Percentiles rank a stretch among this genome's conserved stretches.
Evolutionary conservation across 345 rosid genomes (phyloP).

Genomic region (Linum tenue): DNA sequence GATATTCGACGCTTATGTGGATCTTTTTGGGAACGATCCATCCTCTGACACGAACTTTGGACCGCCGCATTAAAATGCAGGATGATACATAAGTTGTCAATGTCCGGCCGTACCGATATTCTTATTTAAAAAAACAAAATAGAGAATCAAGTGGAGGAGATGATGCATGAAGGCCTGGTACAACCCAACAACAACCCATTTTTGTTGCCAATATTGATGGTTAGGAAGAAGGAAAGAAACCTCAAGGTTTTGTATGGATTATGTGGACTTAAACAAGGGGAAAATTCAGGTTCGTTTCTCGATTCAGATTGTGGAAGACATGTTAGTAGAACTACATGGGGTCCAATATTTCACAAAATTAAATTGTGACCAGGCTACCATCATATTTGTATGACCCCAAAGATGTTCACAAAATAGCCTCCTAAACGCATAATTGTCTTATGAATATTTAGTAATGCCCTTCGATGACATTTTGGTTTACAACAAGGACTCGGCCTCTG

Average conservation of each 20-base stretch:
- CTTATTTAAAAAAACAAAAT: background rate
- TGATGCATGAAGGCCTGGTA: background rate
- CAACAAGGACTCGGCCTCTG: background rate
- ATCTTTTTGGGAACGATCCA: background rate
- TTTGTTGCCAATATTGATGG: too few relatives aligned
- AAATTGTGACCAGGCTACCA: too few relatives aligned
- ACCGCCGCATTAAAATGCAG: background rate
- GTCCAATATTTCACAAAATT: too few relatives aligned
- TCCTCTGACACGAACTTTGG: background rate
- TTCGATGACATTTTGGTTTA: background rate
- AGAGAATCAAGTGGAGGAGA: too few relatives aligned
- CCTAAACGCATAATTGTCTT: background rate
- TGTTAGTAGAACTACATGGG: too few relatives aligned
- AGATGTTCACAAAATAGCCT: background rate
- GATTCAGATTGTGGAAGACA: too few relatives aligned
- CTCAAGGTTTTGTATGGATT: background rate
- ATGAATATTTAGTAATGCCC: background rate
- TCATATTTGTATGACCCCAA: too few relatives aligned
- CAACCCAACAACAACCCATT: background rate
- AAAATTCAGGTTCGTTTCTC: too few relatives aligned
- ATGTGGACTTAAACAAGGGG: too few relatives aligned
- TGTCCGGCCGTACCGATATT: background rate
- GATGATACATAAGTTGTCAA: background rate
- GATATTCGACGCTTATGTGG: background rate
- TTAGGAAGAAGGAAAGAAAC: too few relatives aligned